Base-by-base conservation (phyloP, 257 asterid species). In the Solanum stenotomum region DNA sequence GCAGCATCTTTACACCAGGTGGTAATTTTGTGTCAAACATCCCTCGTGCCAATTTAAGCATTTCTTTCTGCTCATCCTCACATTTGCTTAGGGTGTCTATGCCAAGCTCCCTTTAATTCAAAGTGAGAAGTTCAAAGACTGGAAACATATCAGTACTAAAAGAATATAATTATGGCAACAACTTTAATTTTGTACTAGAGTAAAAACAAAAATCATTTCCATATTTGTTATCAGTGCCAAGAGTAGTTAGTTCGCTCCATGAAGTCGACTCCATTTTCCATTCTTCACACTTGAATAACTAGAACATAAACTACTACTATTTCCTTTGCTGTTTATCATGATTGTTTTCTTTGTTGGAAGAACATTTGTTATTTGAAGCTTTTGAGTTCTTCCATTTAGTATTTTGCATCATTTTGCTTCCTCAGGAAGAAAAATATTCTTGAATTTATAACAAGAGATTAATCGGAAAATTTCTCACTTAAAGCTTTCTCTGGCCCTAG, bases 11-110 rank as follows among this genome's bases (percentile, higher is more conserved):
- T 56, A 95, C 97, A 5, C 99, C 99, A 86, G 99, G 98, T 74
- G 99, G 98, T 75, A 97, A 92, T 93, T 94, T 94, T 56, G 99
- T 97, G 86, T 97, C 99, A 49, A 97, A 97, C 99, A 97, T 94
- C 68, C 98, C 92, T 59, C 93, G 92, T 42, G 99, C 98, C 93
- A 97, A 91, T 89, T 63, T 94, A 87, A 96, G 90, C 95, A 96
- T 38, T 91, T 97, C 98, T 61, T 91, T 90, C 90, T 94, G 95
- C 91, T 94, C 98, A 89, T 94, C 91, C 91, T 92, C 89, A 85
- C 98, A 94, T 78, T 90, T 94, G 93, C 92, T 90, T 83, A 94
- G 83, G 89, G 98, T 96, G 90, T 89, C 89, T 86, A 97, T 96
- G 31, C 99, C 98, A 71, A 97, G 99, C 90, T 95, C 95, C 98